phyloP scores from a whole-genome alignment of 805 yeast genomes.

The Schwanniomyces sp. region DNA sequence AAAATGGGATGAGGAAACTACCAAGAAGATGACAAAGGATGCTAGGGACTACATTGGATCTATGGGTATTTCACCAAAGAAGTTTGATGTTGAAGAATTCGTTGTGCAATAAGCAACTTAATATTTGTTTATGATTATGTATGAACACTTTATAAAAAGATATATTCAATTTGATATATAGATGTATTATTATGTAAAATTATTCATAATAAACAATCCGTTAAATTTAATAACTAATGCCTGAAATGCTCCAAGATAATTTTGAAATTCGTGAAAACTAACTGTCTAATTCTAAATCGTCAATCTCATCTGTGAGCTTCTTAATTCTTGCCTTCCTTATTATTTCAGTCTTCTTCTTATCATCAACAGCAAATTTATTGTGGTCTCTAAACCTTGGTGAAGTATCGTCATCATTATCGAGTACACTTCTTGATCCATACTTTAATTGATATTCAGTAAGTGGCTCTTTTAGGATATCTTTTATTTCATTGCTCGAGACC shows the following conservation, averaged over 20 bases:
- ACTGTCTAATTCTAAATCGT: constrained; percentile 20
- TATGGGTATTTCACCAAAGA: constrained; percentile 48
- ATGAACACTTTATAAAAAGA: constrained; percentile 9
- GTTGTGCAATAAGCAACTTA: constrained; percentile 15
- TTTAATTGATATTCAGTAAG: constrained; percentile 21
- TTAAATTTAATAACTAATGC: neutral
- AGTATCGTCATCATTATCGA: constrained; percentile 11
- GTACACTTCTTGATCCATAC: constrained; percentile 13
- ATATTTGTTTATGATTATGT: constrained; percentile 7
- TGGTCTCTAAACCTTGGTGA: constrained; percentile 4
- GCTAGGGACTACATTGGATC: constrained; percentile 61
- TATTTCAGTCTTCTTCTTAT: constrained; percentile 34
- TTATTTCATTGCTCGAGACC: constrained; percentile 32
- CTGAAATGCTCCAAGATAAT: no score
- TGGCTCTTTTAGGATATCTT: constrained; percentile 38
- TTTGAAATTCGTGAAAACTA: neutral
- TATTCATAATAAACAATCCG: neutral
- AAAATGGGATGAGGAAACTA: constrained; percentile 65
- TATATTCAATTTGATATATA: neutral
- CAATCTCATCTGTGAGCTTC: constrained; percentile 32
- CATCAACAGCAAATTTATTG: constrained; percentile 19
- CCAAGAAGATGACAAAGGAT: constrained; percentile 50
- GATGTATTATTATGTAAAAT: neutral
- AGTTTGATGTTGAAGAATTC: constrained; percentile 23
- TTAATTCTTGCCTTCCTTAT: constrained; percentile 37